Conservation (phyloP, 2,329 filamentous ascomycete genomes). For the Aspergillus tanneri region DNA sequence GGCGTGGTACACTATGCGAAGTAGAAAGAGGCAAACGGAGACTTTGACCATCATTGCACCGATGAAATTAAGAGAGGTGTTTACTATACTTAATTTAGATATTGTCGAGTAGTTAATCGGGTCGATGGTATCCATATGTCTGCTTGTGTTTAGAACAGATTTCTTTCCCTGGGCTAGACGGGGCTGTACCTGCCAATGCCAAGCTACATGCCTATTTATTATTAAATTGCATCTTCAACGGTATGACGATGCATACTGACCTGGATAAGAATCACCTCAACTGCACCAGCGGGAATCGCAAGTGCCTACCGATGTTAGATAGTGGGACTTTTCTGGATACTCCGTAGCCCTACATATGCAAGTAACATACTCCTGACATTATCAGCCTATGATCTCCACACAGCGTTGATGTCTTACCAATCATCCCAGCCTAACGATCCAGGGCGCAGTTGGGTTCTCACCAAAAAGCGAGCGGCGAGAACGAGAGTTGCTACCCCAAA, state of each 20-base stretch:
- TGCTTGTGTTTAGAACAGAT: neutral
- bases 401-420: neutral
- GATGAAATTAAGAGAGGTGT: too few relatives aligned
- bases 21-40: neutral
- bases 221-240: neutral
- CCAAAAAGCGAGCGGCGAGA: neutral
- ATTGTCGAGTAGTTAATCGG: neutral
- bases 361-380: neutral
- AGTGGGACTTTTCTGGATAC: neutral
- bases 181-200: neutral
- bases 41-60: neutral
- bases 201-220: neutral
- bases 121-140: neutral
- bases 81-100: neutral
- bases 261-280: neutral
- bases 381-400: neutral
- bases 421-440: neutral
- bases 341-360: neutral
- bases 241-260: neutral
- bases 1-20: neutral
- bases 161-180: neutral
- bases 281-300: neutral
- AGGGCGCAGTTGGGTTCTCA: neutral
- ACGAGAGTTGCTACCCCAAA: neutral
- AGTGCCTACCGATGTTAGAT: neutral